phyloP scores from a whole-genome alignment of 805 yeast genomes.

The Lipomyces sp. region DNA sequence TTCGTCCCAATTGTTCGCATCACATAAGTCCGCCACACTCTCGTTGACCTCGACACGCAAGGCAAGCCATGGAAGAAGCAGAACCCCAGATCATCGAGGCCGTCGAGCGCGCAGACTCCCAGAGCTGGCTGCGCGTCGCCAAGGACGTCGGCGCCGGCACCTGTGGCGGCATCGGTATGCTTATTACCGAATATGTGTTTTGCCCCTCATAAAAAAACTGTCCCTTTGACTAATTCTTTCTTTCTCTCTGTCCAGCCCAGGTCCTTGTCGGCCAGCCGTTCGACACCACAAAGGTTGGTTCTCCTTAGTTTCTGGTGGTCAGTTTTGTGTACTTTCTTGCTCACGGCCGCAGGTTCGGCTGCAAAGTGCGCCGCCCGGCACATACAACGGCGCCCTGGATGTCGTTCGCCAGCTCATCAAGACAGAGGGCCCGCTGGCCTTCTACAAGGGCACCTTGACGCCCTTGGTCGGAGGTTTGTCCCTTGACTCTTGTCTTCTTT shows the following conservation, averaged over 20 bases:
- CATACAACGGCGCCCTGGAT: slow-evolving; percentile 68
- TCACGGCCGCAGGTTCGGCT: slow-evolving; percentile 90
- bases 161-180: slow-evolving; percentile 68
- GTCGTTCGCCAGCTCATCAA: slow-evolving; percentile 67
- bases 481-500: slow-evolving; percentile 10
- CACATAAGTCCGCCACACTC: no score
- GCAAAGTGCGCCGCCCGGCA: slow-evolving; percentile 80
- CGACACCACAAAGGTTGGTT: slow-evolving; percentile 29
- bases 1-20: no score
- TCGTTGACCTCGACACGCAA: no score
- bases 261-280: slow-evolving; percentile 79
- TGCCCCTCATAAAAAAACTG: no score
- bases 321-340: no score
- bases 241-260: slow-evolving; percentile 55
- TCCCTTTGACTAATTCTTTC: no score
- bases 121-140: slow-evolving; percentile 42
- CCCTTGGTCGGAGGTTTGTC: slow-evolving; percentile 71
- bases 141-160: slow-evolving; percentile 91
- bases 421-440: slow-evolving; percentile 81
- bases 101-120: slow-evolving; percentile 20
- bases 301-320: no score
- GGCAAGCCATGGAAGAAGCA: slow-evolving; percentile 22
- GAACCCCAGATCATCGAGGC: slow-evolving; percentile 28
- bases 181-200: neutral
- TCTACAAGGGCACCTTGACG: slow-evolving; percentile 90